Percentiles rank a stretch among this genome's conserved stretches.
Evolutionary conservation across 164 flowering plant genomes (phyloP).

Genomic region (Aristolochia contorta): DNA sequence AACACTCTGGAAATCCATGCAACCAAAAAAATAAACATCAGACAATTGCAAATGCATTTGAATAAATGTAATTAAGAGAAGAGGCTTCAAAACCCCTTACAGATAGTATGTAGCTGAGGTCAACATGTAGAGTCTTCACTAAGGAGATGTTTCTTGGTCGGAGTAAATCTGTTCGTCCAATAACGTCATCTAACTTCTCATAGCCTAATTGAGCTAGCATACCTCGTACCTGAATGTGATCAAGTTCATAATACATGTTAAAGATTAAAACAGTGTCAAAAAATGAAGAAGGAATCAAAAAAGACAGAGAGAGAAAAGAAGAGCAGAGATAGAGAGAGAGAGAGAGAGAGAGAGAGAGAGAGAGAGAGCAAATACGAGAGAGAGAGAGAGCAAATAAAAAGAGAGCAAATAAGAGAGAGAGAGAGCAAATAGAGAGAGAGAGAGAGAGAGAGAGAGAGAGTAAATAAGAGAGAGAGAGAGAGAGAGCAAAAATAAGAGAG

Average conservation of each 20-base stretch:
- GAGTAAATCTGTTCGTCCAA: slow-evolving; percentile 77
- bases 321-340: too few species aligned
- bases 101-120: slow-evolving; percentile 73
- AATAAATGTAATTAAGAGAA: slow-evolving; percentile 36
- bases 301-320: too few species aligned
- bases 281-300: too few species aligned
- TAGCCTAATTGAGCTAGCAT: slow-evolving; percentile 87
- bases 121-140: slow-evolving; percentile 93
- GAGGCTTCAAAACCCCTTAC: slow-evolving; percentile 41
- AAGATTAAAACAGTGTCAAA: not conserved
- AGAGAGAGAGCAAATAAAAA: too few species aligned
- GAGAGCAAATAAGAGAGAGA: too few species aligned
- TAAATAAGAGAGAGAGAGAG: too few species aligned
- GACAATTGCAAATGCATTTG: not conserved
- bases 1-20: slow-evolving; percentile 35
- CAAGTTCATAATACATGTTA: not conserved
- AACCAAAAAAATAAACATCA: not conserved
- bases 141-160: slow-evolving; percentile 70
- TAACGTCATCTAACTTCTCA: slow-evolving; percentile 81
- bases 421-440: too few species aligned
- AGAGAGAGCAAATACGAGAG: too few species aligned
- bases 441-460: too few species aligned
- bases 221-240: slow-evolving; percentile 68
- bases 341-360: too few species aligned
- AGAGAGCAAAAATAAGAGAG: too few species aligned